phyloP scores from a whole-genome alignment of 441 rosid genomes.

The Mallotus japonicus region DNA sequence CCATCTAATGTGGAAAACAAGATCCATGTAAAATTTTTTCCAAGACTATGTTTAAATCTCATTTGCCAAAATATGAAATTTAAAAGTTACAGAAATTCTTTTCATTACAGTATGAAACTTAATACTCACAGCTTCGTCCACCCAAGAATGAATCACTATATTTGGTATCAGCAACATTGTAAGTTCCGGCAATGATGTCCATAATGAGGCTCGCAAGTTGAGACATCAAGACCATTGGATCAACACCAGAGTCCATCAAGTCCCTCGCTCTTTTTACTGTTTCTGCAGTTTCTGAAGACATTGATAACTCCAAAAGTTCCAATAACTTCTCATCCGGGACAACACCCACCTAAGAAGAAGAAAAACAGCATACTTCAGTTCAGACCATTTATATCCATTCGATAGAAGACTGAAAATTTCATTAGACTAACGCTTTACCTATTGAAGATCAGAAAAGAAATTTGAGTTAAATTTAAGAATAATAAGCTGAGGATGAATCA shows the following conservation, averaged over 20 bases:
- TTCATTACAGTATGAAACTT: background rate
- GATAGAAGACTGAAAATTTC: background rate
- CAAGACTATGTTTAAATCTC: background rate
- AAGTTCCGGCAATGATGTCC: slow-evolving; percentile 95
- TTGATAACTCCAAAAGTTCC: slow-evolving; percentile 90
- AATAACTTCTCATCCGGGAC: slow-evolving; percentile 90
- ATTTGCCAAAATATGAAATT: slow-evolving; percentile 6
- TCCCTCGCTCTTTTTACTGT: slow-evolving; percentile 94
- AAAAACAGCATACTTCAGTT: slow-evolving; percentile 10
- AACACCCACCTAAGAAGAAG: slow-evolving; percentile 72
- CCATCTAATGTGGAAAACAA: background rate
- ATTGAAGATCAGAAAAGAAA: background rate
- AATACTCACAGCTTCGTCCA: slow-evolving; percentile 72
- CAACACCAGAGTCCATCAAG: slow-evolving; percentile 91
- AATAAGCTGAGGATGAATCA: slow-evolving; percentile 11
- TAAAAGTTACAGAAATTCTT: background rate
- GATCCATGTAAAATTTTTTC: background rate
- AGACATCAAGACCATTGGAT: slow-evolving; percentile 94
- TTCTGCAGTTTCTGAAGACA: slow-evolving; percentile 94
- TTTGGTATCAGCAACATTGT: slow-evolving; percentile 50
- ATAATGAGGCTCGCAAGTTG: slow-evolving; percentile 95
- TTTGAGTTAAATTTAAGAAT: slow-evolving; percentile 2
- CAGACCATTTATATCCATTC: slow-evolving; percentile 1
- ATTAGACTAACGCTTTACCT: background rate
- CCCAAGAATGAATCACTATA: slow-evolving; percentile 49